A percentile compares a stretch with the other conserved stretches of the same genome.
These are phyloP conservation scores for Dendrobium chrysotoxum DNA, from an alignment of 106 monocot species.

Conservation along the genomic window DNA sequence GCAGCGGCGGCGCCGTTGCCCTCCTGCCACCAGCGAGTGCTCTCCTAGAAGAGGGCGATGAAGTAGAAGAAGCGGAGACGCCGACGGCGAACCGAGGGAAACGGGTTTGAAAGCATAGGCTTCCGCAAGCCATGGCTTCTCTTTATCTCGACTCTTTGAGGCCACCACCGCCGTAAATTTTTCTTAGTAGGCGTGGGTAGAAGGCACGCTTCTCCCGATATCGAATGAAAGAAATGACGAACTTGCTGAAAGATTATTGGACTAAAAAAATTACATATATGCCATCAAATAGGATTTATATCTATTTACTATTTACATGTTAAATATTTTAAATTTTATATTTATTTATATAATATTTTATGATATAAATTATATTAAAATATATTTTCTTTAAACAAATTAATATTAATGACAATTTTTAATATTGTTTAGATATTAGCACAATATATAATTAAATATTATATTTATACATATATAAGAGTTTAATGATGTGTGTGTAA, in stretches of 20 bases:
- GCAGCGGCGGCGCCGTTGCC: constrained; percentile 19
- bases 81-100: not conserved
- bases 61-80: constrained; percentile 8
- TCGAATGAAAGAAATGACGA: no score
- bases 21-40: constrained; percentile 1
- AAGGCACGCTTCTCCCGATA: not conserved
- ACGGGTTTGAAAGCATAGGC: constrained; percentile 10
- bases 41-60: constrained; percentile 1
- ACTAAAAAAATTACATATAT: not conserved
- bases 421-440: no score
- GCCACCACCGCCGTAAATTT: not conserved
- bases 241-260: not conserved
- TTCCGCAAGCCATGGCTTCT: constrained; percentile 20
- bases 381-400: no score
- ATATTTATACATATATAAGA: no score
- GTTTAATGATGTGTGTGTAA: no score
- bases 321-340: not conserved
- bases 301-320: not conserved
- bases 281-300: not conserved
- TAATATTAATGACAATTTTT: no score
- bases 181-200: not conserved
- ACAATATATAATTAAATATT: no score
- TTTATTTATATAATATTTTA: no score
- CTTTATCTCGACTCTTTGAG: not conserved
- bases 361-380: no score